Conservation (phyloP, 371 early-diverging fungal species). For the Apophysomyces variabilis region DNA sequence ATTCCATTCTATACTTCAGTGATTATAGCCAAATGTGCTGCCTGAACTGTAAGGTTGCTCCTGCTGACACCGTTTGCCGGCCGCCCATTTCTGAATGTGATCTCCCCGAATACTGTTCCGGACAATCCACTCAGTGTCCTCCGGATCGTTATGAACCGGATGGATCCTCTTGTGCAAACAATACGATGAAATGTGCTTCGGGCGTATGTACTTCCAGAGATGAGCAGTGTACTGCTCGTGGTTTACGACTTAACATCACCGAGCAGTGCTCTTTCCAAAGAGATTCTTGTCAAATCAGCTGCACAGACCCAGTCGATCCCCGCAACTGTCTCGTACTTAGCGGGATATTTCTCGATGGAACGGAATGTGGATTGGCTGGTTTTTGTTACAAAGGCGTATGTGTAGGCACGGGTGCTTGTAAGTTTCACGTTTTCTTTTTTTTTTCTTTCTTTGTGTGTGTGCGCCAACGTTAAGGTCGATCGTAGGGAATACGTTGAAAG, state of each 20-base stretch:
- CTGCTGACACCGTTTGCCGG: slow-evolving; percentile 77
- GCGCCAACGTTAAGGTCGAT: too few species aligned
- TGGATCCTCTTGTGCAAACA: slow-evolving; percentile 70
- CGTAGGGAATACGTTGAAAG: slow-evolving; percentile 37
- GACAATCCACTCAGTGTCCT: slow-evolving; percentile 77
- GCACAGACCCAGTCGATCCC: slow-evolving; percentile 61
- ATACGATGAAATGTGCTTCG: slow-evolving; percentile 76
- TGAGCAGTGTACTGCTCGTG: slow-evolving; percentile 77
- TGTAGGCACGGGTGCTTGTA: slow-evolving; percentile 50
- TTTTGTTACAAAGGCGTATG: slow-evolving; percentile 60
- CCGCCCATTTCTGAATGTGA: slow-evolving; percentile 85
- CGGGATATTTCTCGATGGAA: slow-evolving; percentile 86
- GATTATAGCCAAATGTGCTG: slow-evolving; percentile 90
- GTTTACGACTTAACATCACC: slow-evolving; percentile 59
- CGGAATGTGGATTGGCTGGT: slow-evolving; percentile 83
- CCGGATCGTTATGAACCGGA: slow-evolving; percentile 69
- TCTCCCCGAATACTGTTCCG: slow-evolving; percentile 81
- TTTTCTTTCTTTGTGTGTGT: too few species aligned
- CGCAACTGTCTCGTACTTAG: slow-evolving; percentile 69
- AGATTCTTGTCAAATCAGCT: slow-evolving; percentile 71
- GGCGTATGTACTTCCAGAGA: slow-evolving; percentile 91
- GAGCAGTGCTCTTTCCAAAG: slow-evolving; percentile 52
- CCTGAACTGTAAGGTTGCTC: slow-evolving; percentile 68
- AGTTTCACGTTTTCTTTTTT: slow-evolving; percentile 16
- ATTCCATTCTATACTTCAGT: slow-evolving; percentile 34